Percentiles rank a stretch among this genome's conserved stretches.
These are phyloP conservation scores for Mentha longifolia DNA, from an alignment of 257 asterid genomes.

Conservation along the genomic window DNA sequence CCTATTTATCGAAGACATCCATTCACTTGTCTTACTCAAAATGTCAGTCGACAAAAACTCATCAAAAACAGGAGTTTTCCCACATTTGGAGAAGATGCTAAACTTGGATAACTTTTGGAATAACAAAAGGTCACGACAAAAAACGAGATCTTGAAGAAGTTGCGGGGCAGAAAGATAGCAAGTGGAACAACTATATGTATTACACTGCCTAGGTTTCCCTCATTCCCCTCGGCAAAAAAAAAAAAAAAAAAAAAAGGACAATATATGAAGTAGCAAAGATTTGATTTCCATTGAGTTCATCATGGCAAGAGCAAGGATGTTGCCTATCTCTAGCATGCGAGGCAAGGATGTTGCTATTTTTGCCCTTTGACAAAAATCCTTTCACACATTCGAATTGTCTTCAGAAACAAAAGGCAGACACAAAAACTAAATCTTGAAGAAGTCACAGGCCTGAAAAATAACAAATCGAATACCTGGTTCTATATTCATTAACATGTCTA, in stretches of 20 bases:
- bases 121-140: background rate
- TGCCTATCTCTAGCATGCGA: background rate
- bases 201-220: background rate
- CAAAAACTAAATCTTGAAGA: background rate
- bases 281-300: background rate
- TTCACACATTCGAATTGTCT: background rate
- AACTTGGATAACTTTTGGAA: background rate
- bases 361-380: background rate
- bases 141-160: background rate
- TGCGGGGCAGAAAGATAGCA: background rate
- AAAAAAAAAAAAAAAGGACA: background rate
- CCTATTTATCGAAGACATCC: conserved; percentile 5
- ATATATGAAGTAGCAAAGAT: background rate
- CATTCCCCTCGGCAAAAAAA: background rate
- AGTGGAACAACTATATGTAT: background rate
- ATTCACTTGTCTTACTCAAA: background rate
- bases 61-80: background rate
- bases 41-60: background rate
- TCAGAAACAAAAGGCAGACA: background rate
- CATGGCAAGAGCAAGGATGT: background rate
- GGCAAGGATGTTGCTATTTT: no score
- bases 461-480: background rate
- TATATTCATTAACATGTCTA: background rate
- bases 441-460: background rate
- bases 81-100: background rate